A percentile compares a stretch with the other conserved stretches of the same genome.
Conservation (phyloP, 2,329 filamentous ascomycete species). For the Aspergillus carbonarius region DNA sequence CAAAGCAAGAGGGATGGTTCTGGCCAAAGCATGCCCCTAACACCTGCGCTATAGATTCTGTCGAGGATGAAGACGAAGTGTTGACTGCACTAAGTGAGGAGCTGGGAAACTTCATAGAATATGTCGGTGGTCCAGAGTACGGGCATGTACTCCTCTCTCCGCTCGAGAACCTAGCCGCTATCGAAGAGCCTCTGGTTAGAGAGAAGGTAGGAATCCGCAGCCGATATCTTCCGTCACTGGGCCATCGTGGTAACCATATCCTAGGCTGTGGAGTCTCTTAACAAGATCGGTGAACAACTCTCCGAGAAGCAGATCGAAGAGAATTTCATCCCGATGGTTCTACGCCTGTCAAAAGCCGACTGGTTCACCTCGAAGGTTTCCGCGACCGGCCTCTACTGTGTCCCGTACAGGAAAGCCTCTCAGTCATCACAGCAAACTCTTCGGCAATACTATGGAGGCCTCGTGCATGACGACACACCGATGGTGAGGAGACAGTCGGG, state of each 20-base stretch:
- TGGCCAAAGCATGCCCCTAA: constrained; percentile 19
- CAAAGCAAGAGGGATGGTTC: constrained; percentile 7
- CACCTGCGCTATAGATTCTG: constrained; percentile 69
- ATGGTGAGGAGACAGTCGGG: constrained; percentile 98
- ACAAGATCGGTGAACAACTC: constrained; percentile 96
- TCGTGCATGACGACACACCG: constrained; percentile 97
- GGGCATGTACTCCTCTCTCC: constrained; percentile 96
- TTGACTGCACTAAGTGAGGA: constrained; percentile 96
- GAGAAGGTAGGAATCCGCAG: constrained; percentile 72
- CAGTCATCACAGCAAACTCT: constrained; percentile 86
- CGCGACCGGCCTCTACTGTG: constrained; percentile 90
- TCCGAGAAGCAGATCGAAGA: constrained; percentile 93
- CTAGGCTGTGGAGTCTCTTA: constrained; percentile 95
- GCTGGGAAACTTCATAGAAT: constrained; percentile 94
- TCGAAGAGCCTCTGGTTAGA: constrained; percentile 94
- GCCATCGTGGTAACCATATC: constrained; percentile 5
- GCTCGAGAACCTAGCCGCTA: constrained; percentile 94
- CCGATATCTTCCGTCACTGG: neutral
- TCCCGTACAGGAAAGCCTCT: constrained; percentile 88
- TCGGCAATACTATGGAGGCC: constrained; percentile 83
- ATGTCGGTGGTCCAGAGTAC: constrained; percentile 90
- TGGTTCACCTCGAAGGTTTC: constrained; percentile 99
- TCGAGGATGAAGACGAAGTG: constrained; percentile 98
- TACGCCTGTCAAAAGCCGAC: constrained; percentile 96
- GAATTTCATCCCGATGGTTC: constrained; percentile 91